phyloP scores from a whole-genome alignment of 495 filamentous ascomycete genomes.

The Filosporella fistucella region DNA sequence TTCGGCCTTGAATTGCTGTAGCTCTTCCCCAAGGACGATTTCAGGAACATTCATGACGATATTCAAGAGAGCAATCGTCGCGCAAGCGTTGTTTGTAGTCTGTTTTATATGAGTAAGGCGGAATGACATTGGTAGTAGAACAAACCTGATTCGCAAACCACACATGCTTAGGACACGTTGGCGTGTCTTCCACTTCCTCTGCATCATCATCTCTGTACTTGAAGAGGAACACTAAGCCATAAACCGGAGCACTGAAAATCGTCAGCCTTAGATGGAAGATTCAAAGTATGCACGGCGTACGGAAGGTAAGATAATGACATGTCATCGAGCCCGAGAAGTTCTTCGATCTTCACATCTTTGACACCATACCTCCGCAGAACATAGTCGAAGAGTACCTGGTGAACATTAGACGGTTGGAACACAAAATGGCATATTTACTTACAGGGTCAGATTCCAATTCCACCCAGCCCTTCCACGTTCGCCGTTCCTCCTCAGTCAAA shows the following conservation, averaged over 20 bases:
- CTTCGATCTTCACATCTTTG: conserved; percentile 66
- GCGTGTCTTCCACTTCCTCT: conserved; percentile 41
- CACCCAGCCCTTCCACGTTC: conserved; percentile 63
- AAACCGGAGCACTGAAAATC: conserved; percentile 56
- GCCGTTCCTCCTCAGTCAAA: conserved; percentile 32
- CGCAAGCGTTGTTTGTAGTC: conserved; percentile 80
- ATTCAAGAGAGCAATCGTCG: conserved; percentile 82
- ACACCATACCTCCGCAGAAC: conserved; percentile 79
- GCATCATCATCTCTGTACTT: conserved; percentile 56
- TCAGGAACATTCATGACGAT: conserved; percentile 78
- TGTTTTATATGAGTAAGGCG: conserved; percentile 26
- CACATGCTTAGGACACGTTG: conserved; percentile 59
- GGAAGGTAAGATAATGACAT: conserved; percentile 60
- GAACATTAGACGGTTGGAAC: neutral
- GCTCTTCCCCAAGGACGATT: conserved; percentile 59
- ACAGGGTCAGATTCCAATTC: conserved; percentile 92
- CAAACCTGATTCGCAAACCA: conserved; percentile 94
- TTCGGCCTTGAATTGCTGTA: conserved; percentile 66
- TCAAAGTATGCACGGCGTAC: conserved; percentile 37
- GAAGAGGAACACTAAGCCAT: conserved; percentile 82
- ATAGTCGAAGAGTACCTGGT: conserved; percentile 74
- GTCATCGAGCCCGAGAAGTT: conserved; percentile 72
- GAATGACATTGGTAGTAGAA: neutral
- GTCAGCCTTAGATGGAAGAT: neutral
- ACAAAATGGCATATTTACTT: conserved; percentile 22